phyloP scores from a whole-genome alignment of 345 rosid species.

The Citrus unshiu region DNA sequence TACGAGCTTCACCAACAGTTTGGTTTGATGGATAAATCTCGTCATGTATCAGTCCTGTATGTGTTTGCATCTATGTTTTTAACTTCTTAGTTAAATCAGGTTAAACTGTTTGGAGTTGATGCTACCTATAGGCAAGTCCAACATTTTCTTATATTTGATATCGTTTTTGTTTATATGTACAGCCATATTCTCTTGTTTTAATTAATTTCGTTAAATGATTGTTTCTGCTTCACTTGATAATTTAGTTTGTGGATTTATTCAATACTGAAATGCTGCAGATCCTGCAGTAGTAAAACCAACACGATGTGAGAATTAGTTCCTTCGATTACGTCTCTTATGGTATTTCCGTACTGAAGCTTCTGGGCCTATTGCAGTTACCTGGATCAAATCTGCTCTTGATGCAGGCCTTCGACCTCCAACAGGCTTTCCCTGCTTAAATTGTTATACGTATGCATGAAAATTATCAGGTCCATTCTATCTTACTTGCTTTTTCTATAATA shows the following conservation, averaged over 20 bases:
- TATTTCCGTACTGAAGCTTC: conserved; percentile 43
- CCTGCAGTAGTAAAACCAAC: conserved; percentile 82
- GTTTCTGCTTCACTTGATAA: conserved; percentile 2
- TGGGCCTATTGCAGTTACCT: conserved; percentile 60
- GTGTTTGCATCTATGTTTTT: conserved; percentile 13
- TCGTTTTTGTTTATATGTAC: background rate
- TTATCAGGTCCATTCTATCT: background rate
- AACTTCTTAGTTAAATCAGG: background rate
- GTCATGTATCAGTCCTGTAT: conserved; percentile 65
- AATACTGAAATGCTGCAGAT: conserved; percentile 64
- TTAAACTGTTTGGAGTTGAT: too few relatives aligned
- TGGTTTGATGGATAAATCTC: conserved; percentile 36
- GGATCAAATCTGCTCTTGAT: conserved; percentile 59
- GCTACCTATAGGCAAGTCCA: too few relatives aligned
- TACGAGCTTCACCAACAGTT: conserved; percentile 70
- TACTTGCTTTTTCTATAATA: background rate
- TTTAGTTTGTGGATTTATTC: conserved; percentile 4
- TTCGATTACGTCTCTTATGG: conserved; percentile 33
- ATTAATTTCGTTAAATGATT: background rate
- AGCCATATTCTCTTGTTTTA: background rate
- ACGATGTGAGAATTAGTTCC: conserved; percentile 83
- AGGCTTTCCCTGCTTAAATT: conserved; percentile 20
- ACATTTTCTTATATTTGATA: background rate
- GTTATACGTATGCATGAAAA: background rate
- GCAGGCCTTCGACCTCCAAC: conserved; percentile 84